A percentile compares a stretch with the other conserved stretches of the same genome.
These are phyloP conservation scores for Macrolepiota dolichaula DNA, from an alignment of 768 basidiomycete species.

Conservation along the genomic window DNA sequence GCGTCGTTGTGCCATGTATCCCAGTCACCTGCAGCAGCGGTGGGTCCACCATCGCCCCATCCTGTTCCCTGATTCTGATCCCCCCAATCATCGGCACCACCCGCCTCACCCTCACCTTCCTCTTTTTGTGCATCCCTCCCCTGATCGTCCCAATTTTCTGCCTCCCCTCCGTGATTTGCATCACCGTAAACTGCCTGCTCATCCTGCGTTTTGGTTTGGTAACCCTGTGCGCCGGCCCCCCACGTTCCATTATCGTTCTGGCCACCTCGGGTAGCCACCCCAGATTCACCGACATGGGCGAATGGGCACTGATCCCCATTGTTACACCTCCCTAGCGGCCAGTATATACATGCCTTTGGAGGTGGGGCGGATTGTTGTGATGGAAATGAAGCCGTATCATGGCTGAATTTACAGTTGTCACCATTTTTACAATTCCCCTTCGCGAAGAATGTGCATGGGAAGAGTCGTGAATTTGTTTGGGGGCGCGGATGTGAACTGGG, in stretches of 20 bases:
- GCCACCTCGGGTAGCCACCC: neutral
- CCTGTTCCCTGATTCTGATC: neutral
- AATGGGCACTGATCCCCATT: slow-evolving; percentile 37
- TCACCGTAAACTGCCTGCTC: neutral
- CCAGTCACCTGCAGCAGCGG: neutral
- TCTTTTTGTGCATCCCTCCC: neutral
- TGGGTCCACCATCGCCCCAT: neutral
- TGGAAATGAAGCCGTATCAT: no score
- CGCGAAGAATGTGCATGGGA: neutral
- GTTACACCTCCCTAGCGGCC: slow-evolving; percentile 32
- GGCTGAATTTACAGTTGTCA: neutral
- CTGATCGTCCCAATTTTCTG: neutral
- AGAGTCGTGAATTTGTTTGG: neutral
- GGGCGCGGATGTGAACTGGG: neutral
- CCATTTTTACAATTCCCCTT: slow-evolving; percentile 11
- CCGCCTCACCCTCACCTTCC: neutral
- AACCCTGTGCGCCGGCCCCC: no score
- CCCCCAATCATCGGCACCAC: neutral
- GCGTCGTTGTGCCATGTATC: neutral
- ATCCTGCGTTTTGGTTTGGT: neutral
- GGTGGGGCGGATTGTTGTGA: neutral
- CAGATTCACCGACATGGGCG: slow-evolving; percentile 22
- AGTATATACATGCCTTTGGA: slow-evolving; percentile 27
- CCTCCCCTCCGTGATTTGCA: neutral
- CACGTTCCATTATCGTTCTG: neutral